phyloP scores from a whole-genome alignment of 108 stramenopile genomes.

The Aurantiochytrium sp. region DNA sequence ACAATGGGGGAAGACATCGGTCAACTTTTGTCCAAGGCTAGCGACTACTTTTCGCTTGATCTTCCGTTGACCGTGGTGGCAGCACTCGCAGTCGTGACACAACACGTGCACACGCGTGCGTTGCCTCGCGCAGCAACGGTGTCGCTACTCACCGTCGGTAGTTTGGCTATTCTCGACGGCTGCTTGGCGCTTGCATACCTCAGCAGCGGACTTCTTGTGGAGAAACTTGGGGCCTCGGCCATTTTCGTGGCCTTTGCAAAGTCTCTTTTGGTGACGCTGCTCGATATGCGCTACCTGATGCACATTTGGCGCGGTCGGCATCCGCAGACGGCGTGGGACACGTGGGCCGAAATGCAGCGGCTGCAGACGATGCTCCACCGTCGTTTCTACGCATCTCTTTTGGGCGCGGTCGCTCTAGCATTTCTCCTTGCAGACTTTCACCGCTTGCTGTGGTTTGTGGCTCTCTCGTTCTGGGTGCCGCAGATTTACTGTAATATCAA shows the following conservation, averaged over 20 bases:
- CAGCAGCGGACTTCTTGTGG: slow-evolving; percentile 69
- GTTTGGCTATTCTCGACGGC: slow-evolving; percentile 83
- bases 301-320: slow-evolving; percentile 72
- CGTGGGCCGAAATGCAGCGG: slow-evolving; percentile 45
- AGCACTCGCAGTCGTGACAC: slow-evolving; percentile 37
- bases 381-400: slow-evolving; percentile 73
- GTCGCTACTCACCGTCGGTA: slow-evolving; percentile 71
- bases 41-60: not conserved
- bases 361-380: slow-evolving; percentile 71
- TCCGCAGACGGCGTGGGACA: slow-evolving; percentile 53
- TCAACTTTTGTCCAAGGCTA: not conserved
- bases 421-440: slow-evolving; percentile 55
- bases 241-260: slow-evolving; percentile 82
- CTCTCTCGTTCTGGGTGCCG: slow-evolving; percentile 93
- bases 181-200: slow-evolving; percentile 75
- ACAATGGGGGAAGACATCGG: not conserved
- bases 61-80: not conserved
- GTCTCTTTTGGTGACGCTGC: slow-evolving; percentile 80
- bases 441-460: slow-evolving; percentile 49
- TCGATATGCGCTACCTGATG: slow-evolving; percentile 89
- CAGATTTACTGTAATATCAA: slow-evolving; percentile 77
- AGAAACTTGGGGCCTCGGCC: slow-evolving; percentile 74
- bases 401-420: slow-evolving; percentile 57
- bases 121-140: slow-evolving; percentile 68
- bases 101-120: slow-evolving; percentile 71